Conservation (phyloP, 2,329 filamentous ascomycete species). For the Periconia sp. region DNA sequence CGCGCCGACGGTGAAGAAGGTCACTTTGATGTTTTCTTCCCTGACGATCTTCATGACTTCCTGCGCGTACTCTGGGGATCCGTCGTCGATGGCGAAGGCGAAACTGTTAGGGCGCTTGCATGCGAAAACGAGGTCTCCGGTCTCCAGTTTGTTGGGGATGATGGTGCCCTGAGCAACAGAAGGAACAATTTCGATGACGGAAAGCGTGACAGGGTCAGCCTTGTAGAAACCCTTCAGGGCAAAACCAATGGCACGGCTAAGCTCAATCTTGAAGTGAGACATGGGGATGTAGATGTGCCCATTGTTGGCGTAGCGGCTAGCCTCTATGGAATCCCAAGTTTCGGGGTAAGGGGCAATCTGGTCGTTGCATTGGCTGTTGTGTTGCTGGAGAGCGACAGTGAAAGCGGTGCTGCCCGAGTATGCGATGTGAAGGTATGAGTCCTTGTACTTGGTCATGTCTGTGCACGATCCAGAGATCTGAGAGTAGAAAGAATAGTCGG, state of each 20-base stretch:
- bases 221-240: conserved; percentile 67
- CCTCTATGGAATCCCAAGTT: conserved; percentile 69
- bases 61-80: conserved; percentile 60
- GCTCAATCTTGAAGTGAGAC: conserved; percentile 65
- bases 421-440: conserved; percentile 65
- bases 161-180: conserved; percentile 54
- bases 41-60: conserved; percentile 63
- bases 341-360: conserved; percentile 62
- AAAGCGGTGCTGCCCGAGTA: conserved; percentile 66
- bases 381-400: conserved; percentile 66
- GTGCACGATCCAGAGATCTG: conserved; percentile 59
- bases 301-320: conserved; percentile 58
- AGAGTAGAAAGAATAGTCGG: conserved; percentile 64
- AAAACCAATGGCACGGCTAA: conserved; percentile 58
- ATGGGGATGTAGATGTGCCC: conserved; percentile 68
- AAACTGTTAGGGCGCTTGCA: conserved; percentile 71
- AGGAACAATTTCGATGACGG: conserved; percentile 63
- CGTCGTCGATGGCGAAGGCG: conserved; percentile 73
- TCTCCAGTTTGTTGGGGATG: conserved; percentile 63
- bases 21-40: conserved; percentile 64
- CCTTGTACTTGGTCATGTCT: conserved; percentile 57
- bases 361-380: conserved; percentile 63
- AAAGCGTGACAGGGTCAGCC: conserved; percentile 52
- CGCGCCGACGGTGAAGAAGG: conserved; percentile 70
- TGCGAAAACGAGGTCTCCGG: conserved; percentile 61